These are phyloP conservation scores for Suillus fuscotomentosus DNA, from an alignment of 768 basidiomycete species.

Conservation along the genomic window DNA sequence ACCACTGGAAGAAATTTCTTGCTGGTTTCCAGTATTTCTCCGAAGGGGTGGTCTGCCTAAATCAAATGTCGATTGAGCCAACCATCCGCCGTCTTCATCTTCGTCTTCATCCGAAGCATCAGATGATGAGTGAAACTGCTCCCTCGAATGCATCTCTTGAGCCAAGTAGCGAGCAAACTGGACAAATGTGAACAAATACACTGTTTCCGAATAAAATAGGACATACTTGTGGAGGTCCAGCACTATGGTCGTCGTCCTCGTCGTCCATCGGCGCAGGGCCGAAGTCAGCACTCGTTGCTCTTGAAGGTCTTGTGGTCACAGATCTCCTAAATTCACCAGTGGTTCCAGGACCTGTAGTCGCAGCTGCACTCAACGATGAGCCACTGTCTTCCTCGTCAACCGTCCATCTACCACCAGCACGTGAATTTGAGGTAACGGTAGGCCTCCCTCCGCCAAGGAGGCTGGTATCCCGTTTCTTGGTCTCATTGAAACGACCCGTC, in stretches of 20 bases:
- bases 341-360: conserved; percentile 16
- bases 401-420: conserved; percentile 50
- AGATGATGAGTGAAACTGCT: conserved; percentile 52
- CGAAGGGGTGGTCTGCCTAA: conserved; percentile 48
- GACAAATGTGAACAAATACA: conserved; percentile 3
- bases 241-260: conserved; percentile 40
- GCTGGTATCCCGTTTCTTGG: conserved; percentile 76
- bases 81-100: conserved; percentile 76
- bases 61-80: conserved; percentile 74
- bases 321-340: conserved; percentile 59
- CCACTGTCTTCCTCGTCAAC: conserved; percentile 64
- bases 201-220: conserved; percentile 1
- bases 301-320: conserved; percentile 37
- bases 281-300: conserved; percentile 65
- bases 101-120: conserved; percentile 52
- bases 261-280: conserved; percentile 51
- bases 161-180: conserved; percentile 82
- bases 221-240: conserved; percentile 46
- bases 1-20: conserved; percentile 40
- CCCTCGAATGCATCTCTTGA: conserved; percentile 66
- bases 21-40: conserved; percentile 44
- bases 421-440: conserved; percentile 38
- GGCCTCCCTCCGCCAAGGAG: conserved; percentile 88
- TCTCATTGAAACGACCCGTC: conserved; percentile 79
- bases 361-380: conserved; percentile 9